Conservation (phyloP, 192 early-diverging fungal species). For the Neocallimastix lanati region DNA sequence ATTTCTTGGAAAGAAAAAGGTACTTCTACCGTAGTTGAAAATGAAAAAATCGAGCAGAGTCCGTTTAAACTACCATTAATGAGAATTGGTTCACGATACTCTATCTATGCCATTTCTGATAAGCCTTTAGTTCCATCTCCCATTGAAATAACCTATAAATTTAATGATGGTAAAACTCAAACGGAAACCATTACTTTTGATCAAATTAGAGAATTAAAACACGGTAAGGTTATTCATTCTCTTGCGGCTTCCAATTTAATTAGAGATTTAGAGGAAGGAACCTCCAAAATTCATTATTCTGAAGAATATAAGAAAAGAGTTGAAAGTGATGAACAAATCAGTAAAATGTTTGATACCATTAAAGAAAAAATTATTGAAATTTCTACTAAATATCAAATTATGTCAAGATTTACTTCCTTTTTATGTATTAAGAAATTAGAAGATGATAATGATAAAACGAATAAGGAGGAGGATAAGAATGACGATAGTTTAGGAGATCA, state of each 20-base stretch:
- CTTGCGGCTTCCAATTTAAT: slow-evolving; percentile 22
- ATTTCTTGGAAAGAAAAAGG: slow-evolving; percentile 9
- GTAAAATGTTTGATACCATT: neutral
- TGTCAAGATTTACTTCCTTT: neutral
- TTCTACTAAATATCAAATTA: neutral
- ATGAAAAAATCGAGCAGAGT: slow-evolving; percentile 13
- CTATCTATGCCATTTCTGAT: slow-evolving; percentile 17
- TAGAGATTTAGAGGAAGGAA: slow-evolving; percentile 21
- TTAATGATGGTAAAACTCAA: slow-evolving; percentile 17
- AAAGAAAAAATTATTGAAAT: neutral
- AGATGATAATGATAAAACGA: slow-evolving; percentile 5
- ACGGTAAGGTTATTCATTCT: slow-evolving; percentile 12
- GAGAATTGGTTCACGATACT: slow-evolving; percentile 12
- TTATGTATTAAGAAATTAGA: slow-evolving; percentile 11
- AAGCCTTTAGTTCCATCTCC: slow-evolving; percentile 2
- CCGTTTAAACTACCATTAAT: slow-evolving; percentile 13
- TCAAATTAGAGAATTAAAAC: neutral
- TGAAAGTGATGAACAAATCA: neutral
- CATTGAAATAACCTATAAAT: neutral
- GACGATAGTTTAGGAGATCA: neutral
- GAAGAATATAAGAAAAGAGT: neutral
- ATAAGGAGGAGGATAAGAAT: neutral
- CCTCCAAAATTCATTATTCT: slow-evolving; percentile 1
- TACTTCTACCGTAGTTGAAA: neutral
- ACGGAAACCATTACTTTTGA: slow-evolving; percentile 5